These are phyloP conservation scores for Sordariomycetes sp. DNA, from an alignment of 2,329 filamentous ascomycete species.

Conservation along the genomic window DNA sequence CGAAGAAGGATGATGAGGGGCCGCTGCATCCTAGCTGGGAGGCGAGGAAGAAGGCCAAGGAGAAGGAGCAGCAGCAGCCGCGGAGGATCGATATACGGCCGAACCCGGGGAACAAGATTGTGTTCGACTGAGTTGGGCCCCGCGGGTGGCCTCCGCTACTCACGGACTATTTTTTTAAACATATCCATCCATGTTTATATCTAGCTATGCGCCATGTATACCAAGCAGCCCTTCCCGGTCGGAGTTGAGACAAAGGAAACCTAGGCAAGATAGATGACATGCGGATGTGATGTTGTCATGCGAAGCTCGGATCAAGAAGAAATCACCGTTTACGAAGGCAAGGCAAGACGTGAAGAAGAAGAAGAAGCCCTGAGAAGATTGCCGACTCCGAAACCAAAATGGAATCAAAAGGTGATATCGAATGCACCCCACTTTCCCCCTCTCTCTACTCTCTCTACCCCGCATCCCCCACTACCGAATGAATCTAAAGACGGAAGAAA, in stretches of 20 bases:
- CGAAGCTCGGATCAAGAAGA: not conserved
- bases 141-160: not conserved
- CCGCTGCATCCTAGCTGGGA: constrained; percentile 52
- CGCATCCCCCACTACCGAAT: not conserved
- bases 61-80: constrained; percentile 45
- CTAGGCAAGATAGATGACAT: not conserved
- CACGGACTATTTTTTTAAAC: not conserved
- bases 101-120: constrained; percentile 28
- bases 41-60: constrained; percentile 48
- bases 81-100: constrained; percentile 36
- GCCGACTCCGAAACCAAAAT: not conserved
- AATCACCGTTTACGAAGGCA: not conserved
- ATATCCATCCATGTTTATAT: not conserved
- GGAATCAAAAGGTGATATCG: not conserved
- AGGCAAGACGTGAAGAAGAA: not conserved
- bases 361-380: not conserved
- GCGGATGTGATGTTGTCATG: not conserved
- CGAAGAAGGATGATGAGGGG: constrained; percentile 34
- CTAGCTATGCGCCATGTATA: not conserved
- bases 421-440: not conserved
- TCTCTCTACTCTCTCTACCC: too few species aligned
- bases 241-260: not conserved
- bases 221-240: not conserved
- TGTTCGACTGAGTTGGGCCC: constrained; percentile 22
- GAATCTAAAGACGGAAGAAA: not conserved